These are phyloP conservation scores for Neoascochyta sp. DNA, from an alignment of 2,329 filamentous ascomycete species.

Conservation along the genomic window DNA sequence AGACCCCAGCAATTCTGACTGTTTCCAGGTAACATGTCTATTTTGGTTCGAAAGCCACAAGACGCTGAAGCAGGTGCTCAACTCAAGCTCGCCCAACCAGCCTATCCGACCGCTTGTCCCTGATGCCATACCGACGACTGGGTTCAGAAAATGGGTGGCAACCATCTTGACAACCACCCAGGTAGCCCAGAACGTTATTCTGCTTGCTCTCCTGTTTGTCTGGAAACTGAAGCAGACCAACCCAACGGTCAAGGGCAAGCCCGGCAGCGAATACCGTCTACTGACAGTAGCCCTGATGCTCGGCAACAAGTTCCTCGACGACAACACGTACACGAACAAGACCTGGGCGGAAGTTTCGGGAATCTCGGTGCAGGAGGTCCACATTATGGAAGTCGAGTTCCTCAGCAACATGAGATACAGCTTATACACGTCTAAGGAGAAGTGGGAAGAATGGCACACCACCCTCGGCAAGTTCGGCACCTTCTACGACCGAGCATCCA, in stretches of 20 bases:
- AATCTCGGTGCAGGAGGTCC: constrained; percentile 90
- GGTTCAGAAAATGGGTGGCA: constrained; percentile 91
- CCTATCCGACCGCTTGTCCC: constrained; percentile 57
- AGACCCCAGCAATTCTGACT: constrained; percentile 10
- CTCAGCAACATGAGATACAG: constrained; percentile 97
- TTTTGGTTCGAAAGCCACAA: constrained; percentile 95
- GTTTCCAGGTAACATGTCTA: constrained; percentile 78
- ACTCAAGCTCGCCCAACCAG: constrained; percentile 45
- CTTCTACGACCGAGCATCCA: constrained; percentile 71
- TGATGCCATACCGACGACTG: constrained; percentile 71
- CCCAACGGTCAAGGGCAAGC: constrained; percentile 81
- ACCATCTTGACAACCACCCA: constrained; percentile 90
- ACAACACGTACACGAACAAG: constrained; percentile 99
- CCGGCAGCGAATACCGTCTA: constrained; percentile 87
- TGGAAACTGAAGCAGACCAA: constrained; percentile 90
- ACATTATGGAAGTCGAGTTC: constrained; percentile 99
- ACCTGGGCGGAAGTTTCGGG: constrained; percentile 98
- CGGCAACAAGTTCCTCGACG: constrained; percentile 96
- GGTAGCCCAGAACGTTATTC: constrained; percentile 90
- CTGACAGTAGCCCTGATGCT: constrained; percentile 95
- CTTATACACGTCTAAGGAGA: constrained; percentile 75
- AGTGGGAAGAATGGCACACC: constrained; percentile 85
- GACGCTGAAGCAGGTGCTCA: constrained; percentile 72
- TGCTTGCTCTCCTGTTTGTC: constrained; percentile 86
- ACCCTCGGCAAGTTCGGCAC: constrained; percentile 78